phyloP scores from a whole-genome alignment of 2,329 filamentous ascomycete genomes.

The Grosmannia clavigera region DNA sequence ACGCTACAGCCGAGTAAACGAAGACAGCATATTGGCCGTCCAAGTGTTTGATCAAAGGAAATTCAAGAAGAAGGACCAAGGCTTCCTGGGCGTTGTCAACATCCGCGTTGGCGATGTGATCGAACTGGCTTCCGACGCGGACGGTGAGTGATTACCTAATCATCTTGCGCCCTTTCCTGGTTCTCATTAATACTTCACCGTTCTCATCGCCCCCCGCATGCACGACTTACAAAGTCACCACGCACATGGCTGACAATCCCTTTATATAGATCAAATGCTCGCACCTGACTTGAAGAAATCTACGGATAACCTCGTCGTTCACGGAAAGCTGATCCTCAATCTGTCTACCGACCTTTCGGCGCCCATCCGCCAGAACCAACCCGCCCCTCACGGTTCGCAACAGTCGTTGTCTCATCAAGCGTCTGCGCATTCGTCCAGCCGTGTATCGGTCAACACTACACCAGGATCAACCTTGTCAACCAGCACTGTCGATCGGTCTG shows the following conservation, averaged over 20 bases:
- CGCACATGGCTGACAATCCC: conserved; percentile 15
- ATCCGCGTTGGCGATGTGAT: conserved; percentile 91
- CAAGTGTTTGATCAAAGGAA: conserved; percentile 99
- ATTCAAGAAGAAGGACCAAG: conserved; percentile 99
- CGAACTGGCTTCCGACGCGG: conserved; percentile 76
- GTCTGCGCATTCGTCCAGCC: conserved; percentile 26
- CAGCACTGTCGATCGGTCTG: conserved; percentile 28
- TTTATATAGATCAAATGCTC: conserved; percentile 81
- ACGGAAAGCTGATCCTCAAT: conserved; percentile 95
- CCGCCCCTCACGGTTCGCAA: conserved; percentile 5
- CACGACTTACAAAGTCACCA: neutral
- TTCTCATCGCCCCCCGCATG: neutral
- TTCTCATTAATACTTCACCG: conserved; percentile 2
- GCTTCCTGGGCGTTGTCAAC: conserved; percentile 95
- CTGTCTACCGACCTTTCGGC: conserved; percentile 77
- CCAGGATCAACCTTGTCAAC: conserved; percentile 32
- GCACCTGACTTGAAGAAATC: conserved; percentile 95
- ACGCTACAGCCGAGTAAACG: conserved; percentile 63
- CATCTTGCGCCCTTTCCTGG: conserved; percentile 1
- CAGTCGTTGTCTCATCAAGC: conserved; percentile 6
- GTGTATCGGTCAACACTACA: conserved; percentile 29
- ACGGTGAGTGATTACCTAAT: conserved; percentile 46
- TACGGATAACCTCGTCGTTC: conserved; percentile 92
- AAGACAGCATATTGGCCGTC: conserved; percentile 92
- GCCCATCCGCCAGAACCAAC: conserved; percentile 42